A percentile compares a stretch with the other conserved stretches of the same genome.
Evolutionary conservation across 805 yeast species (phyloP).

Genomic region (Candida ipomoeae): DNA sequence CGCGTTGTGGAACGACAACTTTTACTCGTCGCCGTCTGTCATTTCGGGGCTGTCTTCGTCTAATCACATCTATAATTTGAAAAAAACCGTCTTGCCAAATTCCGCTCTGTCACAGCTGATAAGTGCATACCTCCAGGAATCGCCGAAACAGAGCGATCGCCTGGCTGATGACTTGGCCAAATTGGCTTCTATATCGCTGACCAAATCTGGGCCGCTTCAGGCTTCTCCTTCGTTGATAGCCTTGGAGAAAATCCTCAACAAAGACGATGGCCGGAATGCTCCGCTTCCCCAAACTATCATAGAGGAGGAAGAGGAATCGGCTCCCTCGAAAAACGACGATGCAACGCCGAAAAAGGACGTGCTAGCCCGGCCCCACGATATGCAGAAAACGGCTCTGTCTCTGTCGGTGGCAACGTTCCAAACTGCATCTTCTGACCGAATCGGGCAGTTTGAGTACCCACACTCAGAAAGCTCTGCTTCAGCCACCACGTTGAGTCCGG

Average conservation of each 20-base stretch:
- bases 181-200: background rate
- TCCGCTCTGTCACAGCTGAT: constrained; percentile 26
- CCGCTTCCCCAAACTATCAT: constrained; percentile 3
- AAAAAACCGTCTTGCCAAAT: constrained; percentile 25
- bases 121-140: constrained; percentile 14
- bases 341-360: background rate
- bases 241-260: constrained; percentile 1
- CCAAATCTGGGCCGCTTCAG: constrained; percentile 1
- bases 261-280: background rate
- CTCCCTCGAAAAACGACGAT: background rate
- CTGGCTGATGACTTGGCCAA: background rate
- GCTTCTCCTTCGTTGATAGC: constrained; percentile 5
- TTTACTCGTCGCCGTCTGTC: constrained; percentile 28
- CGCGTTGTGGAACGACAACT: constrained; percentile 29
- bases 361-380: background rate
- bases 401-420: constrained; percentile 43
- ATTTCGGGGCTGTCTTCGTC: constrained; percentile 17
- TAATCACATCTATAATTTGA: constrained; percentile 24
- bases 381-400: constrained; percentile 25
- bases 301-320: constrained; percentile 4
- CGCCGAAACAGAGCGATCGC: constrained; percentile 1
- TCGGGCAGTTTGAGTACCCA: background rate
- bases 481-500: constrained; percentile 1
- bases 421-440: constrained; percentile 2
- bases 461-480: background rate